A percentile compares a stretch with the other conserved stretches of the same genome.
These are phyloP conservation scores for Rhodosporidiobolus sp. DNA, from an alignment of 768 basidiomycete species.

Conservation along the genomic window DNA sequence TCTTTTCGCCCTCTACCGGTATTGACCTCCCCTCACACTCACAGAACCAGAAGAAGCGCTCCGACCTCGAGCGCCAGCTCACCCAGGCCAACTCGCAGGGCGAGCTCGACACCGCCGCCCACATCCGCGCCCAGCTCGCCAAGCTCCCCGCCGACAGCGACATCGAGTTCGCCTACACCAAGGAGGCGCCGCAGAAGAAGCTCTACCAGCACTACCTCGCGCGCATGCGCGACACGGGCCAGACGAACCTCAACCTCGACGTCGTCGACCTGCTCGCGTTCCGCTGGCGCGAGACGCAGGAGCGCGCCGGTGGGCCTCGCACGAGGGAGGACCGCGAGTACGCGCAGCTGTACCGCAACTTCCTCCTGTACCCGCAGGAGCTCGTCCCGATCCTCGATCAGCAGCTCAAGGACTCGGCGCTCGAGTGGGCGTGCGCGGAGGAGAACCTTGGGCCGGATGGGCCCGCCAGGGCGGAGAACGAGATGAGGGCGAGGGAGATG, in stretches of 20 bases:
- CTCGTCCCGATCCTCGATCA: slow-evolving; percentile 97
- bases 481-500: slow-evolving; percentile 77
- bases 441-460: slow-evolving; percentile 39
- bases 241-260: slow-evolving; percentile 85
- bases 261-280: slow-evolving; percentile 79
- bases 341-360: slow-evolving; percentile 63
- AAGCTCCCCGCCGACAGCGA: slow-evolving; percentile 17
- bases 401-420: slow-evolving; percentile 85
- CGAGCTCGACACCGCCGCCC: slow-evolving; percentile 45
- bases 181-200: slow-evolving; percentile 43
- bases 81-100: slow-evolving; percentile 31
- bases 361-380: slow-evolving; percentile 93
- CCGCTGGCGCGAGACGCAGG: slow-evolving; percentile 32
- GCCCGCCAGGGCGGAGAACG: slow-evolving; percentile 64
- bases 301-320: slow-evolving; percentile 53
- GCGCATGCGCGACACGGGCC: slow-evolving; percentile 71
- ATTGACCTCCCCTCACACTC: slow-evolving; percentile 52
- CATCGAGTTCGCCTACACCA: slow-evolving; percentile 39
- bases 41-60: slow-evolving; percentile 62
- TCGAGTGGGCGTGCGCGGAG: slow-evolving; percentile 79
- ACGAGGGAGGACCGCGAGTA: slow-evolving; percentile 59
- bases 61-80: slow-evolving; percentile 31
- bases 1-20: background rate
- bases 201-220: slow-evolving; percentile 78
- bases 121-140: slow-evolving; percentile 47